These are phyloP conservation scores for Butyriboletus regius DNA, from an alignment of 1,284 basidiomycete genomes.

Conservation along the genomic window DNA sequence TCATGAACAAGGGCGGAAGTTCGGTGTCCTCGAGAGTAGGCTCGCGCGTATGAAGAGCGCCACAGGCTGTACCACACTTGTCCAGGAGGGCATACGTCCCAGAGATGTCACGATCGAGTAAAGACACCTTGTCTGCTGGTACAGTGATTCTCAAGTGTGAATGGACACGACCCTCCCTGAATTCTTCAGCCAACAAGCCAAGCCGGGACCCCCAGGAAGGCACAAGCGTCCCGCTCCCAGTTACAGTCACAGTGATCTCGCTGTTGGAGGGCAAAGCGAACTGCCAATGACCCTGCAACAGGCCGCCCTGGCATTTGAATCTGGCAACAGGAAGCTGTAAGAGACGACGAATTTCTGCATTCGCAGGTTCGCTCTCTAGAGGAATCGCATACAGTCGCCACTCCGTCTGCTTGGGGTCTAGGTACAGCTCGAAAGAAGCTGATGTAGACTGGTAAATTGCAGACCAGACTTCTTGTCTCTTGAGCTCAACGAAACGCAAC, in stretches of 20 bases:
- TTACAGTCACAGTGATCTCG: slow-evolving; percentile 53
- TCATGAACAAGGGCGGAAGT: slow-evolving; percentile 67
- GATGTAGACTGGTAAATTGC: slow-evolving; percentile 69
- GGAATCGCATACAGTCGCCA: slow-evolving; percentile 80
- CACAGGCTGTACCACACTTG: slow-evolving; percentile 84
- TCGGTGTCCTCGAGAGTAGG: slow-evolving; percentile 37
- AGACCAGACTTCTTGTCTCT: slow-evolving; percentile 83
- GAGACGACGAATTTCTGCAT: slow-evolving; percentile 69
- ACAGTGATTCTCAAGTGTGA: slow-evolving; percentile 61
- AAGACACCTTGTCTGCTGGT: slow-evolving; percentile 40
- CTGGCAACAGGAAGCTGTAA: slow-evolving; percentile 74
- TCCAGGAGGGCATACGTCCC: slow-evolving; percentile 75
- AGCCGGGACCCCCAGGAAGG: slow-evolving; percentile 81
- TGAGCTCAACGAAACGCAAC: slow-evolving; percentile 77
- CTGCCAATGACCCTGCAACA: slow-evolving; percentile 75
- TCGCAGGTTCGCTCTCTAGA: slow-evolving; percentile 63
- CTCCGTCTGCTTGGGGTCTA: slow-evolving; percentile 72
- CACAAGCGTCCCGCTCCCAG: slow-evolving; percentile 64
- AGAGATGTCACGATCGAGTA: slow-evolving; percentile 74
- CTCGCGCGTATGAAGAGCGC: slow-evolving; percentile 71
- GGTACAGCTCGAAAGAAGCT: slow-evolving; percentile 68
- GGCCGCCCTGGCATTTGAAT: slow-evolving; percentile 49
- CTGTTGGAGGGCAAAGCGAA: slow-evolving; percentile 66
- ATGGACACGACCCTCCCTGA: slow-evolving; percentile 62
- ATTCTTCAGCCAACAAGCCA: slow-evolving; percentile 64